Evolutionary conservation across 257 asterid genomes (phyloP).

Genomic region (Rubia yunnanensis): DNA sequence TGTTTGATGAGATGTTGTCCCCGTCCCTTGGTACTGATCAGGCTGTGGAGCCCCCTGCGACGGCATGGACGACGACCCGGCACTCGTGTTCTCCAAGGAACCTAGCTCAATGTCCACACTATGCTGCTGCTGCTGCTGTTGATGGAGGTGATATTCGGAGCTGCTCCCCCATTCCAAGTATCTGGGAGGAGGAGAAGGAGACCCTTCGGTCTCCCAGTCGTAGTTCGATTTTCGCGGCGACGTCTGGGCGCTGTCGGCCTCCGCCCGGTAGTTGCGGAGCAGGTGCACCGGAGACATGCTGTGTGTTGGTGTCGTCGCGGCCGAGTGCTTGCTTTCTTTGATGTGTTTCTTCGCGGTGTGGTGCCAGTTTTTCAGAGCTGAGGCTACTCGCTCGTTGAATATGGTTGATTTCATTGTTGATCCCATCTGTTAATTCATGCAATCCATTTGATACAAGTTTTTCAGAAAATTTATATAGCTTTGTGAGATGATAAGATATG

Average conservation of each 20-base stretch:
- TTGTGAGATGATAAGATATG: too few relatives aligned
- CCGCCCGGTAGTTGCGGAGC: conserved; percentile 36
- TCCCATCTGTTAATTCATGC: conserved; percentile 57
- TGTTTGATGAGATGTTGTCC: conserved; percentile 8
- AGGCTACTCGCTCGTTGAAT: conserved; percentile 69
- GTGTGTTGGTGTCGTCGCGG: conserved; percentile 46
- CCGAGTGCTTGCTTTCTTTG: conserved; percentile 44
- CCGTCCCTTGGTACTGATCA: conserved; percentile 1
- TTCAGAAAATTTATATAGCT: too few relatives aligned
- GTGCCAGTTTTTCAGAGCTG: conserved; percentile 78
- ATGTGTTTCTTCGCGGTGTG: conserved; percentile 68
- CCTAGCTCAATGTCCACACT: conserved; percentile 35
- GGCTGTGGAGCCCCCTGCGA: conserved; percentile 31
- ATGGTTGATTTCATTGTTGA: conserved; percentile 79
- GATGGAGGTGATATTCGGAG: conserved; percentile 11
- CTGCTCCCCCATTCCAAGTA: conserved; percentile 18
- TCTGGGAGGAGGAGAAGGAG: conserved; percentile 43
- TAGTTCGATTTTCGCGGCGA: conserved; percentile 33
- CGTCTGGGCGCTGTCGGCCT: conserved; percentile 30
- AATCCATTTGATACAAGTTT: background rate
- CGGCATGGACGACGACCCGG: conserved; percentile 8
- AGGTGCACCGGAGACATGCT: conserved; percentile 72
- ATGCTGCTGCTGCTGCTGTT: conserved; percentile 15
- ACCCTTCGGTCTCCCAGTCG: conserved; percentile 37
- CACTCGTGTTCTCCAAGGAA: conserved; percentile 11